Percentiles rank a stretch among this genome's conserved stretches.
These are phyloP conservation scores for Fusarium graminum DNA, from an alignment of 2,329 filamentous ascomycete species.

Conservation along the genomic window DNA sequence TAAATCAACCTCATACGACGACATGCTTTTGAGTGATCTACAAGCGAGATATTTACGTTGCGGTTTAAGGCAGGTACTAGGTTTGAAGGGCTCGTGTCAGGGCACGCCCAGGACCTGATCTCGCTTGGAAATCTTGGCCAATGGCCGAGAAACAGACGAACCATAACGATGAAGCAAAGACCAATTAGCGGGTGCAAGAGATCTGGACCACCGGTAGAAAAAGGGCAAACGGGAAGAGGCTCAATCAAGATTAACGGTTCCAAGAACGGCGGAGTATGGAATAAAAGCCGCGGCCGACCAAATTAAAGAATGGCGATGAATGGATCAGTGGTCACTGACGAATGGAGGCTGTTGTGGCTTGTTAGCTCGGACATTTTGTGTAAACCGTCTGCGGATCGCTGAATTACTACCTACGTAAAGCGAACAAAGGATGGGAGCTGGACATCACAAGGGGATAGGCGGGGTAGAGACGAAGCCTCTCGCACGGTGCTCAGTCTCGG, in stretches of 20 bases:
- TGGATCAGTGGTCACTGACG: slow-evolving; percentile 35
- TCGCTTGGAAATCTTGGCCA: slow-evolving; percentile 4
- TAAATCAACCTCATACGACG: slow-evolving; percentile 39
- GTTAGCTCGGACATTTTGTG: slow-evolving; percentile 33
- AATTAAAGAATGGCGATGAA: slow-evolving; percentile 37
- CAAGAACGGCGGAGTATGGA: slow-evolving; percentile 24
- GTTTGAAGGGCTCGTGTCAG: slow-evolving; percentile 24
- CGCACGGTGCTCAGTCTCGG: slow-evolving; percentile 10
- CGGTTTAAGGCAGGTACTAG: slow-evolving; percentile 43
- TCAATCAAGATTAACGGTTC: slow-evolving; percentile 31
- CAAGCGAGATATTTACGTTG: slow-evolving; percentile 40
- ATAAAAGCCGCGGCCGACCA: slow-evolving; percentile 34
- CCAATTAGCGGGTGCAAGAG: slow-evolving; percentile 26
- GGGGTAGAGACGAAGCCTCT: slow-evolving; percentile 36
- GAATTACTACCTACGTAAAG: slow-evolving; percentile 12
- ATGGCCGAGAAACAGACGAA: slow-evolving; percentile 13
- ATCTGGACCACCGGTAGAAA: slow-evolving; percentile 11
- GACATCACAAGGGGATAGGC: slow-evolving; percentile 43
- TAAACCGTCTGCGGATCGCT: slow-evolving; percentile 28
- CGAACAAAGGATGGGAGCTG: slow-evolving; percentile 36
- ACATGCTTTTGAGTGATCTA: slow-evolving; percentile 17
- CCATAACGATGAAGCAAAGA: slow-evolving; percentile 14
- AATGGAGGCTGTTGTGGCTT: slow-evolving; percentile 39
- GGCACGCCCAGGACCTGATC: slow-evolving; percentile 17
- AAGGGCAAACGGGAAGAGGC: slow-evolving; percentile 30